phyloP scores from a whole-genome alignment of 2,329 filamentous ascomycete species.

The Fusarium vanettenii region DNA sequence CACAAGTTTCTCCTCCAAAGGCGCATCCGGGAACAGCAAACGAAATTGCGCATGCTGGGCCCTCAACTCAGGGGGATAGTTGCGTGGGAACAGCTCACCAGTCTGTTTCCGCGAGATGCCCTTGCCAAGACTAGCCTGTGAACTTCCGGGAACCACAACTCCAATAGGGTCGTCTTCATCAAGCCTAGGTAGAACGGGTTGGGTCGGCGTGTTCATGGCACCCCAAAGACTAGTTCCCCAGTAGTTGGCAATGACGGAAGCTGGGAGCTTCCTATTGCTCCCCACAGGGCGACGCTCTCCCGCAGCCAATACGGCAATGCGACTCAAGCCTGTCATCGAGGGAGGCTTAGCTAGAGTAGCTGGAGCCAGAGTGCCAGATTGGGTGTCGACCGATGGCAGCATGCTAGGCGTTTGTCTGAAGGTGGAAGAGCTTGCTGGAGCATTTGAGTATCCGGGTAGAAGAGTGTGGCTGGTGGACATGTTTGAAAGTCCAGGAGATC shows the following conservation, averaged over 20 bases:
- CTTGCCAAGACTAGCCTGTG: slow-evolving; percentile 45
- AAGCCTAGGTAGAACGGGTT: slow-evolving; percentile 47
- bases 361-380: slow-evolving; percentile 78
- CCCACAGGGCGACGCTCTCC: slow-evolving; percentile 78
- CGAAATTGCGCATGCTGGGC: slow-evolving; percentile 94
- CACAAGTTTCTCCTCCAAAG: slow-evolving; percentile 82
- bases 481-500: slow-evolving; percentile 79
- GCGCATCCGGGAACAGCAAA: slow-evolving; percentile 86
- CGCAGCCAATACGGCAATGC: slow-evolving; percentile 83
- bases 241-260: slow-evolving; percentile 89
- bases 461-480: slow-evolving; percentile 85
- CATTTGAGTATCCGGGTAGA: slow-evolving; percentile 68
- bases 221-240: slow-evolving; percentile 91
- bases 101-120: slow-evolving; percentile 46
- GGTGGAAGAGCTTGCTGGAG: slow-evolving; percentile 43
- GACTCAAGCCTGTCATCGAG: slow-evolving; percentile 85
- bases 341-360: slow-evolving; percentile 86
- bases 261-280: slow-evolving; percentile 79
- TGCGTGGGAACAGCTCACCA: slow-evolving; percentile 72
- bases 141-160: slow-evolving; percentile 51
- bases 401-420: slow-evolving; percentile 46
- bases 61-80: slow-evolving; percentile 84
- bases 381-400: slow-evolving; percentile 57
- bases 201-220: slow-evolving; percentile 41
- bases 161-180: slow-evolving; percentile 57